These are phyloP conservation scores for Orbilia quercus DNA, from an alignment of 2,329 filamentous ascomycete genomes.

Conservation along the genomic window DNA sequence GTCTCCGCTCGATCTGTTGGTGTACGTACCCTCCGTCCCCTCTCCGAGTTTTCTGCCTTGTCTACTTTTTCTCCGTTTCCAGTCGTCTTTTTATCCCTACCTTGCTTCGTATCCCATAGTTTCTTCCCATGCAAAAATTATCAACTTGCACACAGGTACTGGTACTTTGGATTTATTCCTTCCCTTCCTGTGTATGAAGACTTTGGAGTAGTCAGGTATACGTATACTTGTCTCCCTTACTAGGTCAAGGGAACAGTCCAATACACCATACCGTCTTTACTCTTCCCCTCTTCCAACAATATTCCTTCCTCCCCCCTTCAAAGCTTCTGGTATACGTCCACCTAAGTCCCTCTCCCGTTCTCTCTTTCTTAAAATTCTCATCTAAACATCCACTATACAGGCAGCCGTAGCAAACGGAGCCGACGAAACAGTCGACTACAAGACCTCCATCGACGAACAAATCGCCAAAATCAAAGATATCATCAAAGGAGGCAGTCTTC, in stretches of 20 bases:
- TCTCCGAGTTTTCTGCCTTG: neutral
- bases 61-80: neutral
- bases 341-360: neutral
- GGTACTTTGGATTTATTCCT: too few species aligned
- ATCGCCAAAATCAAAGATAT: conserved; percentile 37
- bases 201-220: too few species aligned
- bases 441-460: conserved; percentile 27
- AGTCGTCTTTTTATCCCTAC: too few species aligned
- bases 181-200: too few species aligned
- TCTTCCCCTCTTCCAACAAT: neutral
- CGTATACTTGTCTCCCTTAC: too few species aligned
- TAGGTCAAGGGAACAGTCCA: too few species aligned
- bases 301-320: neutral
- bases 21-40: conserved; percentile 33
- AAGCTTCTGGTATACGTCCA: neutral
- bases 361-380: neutral
- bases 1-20: conserved; percentile 35
- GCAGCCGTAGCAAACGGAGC: conserved; percentile 31
- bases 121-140: too few species aligned
- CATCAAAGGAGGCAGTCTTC: conserved; percentile 39
- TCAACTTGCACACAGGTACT: too few species aligned
- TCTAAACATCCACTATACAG: conserved; percentile 8
- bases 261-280: too few species aligned
- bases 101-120: too few species aligned
- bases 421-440: conserved; percentile 52